Evolutionary conservation across 2,329 filamentous ascomycete genomes (phyloP).

Genomic region (Exophiala phaeomuriformis): DNA sequence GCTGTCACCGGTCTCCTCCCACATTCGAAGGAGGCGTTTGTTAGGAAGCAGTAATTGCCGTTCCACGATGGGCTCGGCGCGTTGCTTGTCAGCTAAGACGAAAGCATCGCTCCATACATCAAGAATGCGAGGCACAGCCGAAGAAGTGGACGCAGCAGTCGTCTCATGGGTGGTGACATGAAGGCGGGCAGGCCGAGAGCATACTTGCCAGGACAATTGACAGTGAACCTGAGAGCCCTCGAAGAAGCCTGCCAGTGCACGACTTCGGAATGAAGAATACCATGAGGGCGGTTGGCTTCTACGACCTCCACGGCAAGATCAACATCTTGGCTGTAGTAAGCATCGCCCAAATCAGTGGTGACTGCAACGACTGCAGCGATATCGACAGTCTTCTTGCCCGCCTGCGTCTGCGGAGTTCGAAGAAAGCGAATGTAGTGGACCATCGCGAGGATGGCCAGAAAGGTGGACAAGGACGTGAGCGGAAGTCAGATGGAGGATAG

Average conservation of each 20-base stretch:
- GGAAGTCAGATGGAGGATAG: neutral
- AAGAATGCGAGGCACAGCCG: slow-evolving; percentile 42
- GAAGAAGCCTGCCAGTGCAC: slow-evolving; percentile 41
- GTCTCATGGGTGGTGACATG: slow-evolving; percentile 24
- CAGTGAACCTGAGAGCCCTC: slow-evolving; percentile 38
- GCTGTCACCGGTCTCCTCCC: slow-evolving; percentile 65
- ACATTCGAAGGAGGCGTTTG: slow-evolving; percentile 44
- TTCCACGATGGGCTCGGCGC: slow-evolving; percentile 49
- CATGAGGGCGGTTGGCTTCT: slow-evolving; percentile 27
- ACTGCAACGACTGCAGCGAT: slow-evolving; percentile 54
- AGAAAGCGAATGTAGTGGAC: slow-evolving; percentile 61
- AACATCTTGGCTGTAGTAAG: slow-evolving; percentile 48
- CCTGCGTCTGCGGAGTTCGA: slow-evolving; percentile 49
- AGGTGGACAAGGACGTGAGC: neutral
- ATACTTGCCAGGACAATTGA: slow-evolving; percentile 31
- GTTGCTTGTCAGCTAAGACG: slow-evolving; percentile 35
- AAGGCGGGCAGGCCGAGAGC: slow-evolving; percentile 19
- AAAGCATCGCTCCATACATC: slow-evolving; percentile 49
- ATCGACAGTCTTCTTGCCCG: slow-evolving; percentile 38
- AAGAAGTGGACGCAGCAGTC: neutral
- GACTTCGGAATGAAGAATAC: slow-evolving; percentile 36
- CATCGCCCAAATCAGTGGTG: slow-evolving; percentile 62
- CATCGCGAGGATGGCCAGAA: slow-evolving; percentile 33
- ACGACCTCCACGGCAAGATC: slow-evolving; percentile 30
- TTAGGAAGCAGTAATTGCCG: slow-evolving; percentile 44